These are phyloP conservation scores for Pyrenula aspistea DNA, from an alignment of 495 filamentous ascomycete genomes.

Conservation along the genomic window DNA sequence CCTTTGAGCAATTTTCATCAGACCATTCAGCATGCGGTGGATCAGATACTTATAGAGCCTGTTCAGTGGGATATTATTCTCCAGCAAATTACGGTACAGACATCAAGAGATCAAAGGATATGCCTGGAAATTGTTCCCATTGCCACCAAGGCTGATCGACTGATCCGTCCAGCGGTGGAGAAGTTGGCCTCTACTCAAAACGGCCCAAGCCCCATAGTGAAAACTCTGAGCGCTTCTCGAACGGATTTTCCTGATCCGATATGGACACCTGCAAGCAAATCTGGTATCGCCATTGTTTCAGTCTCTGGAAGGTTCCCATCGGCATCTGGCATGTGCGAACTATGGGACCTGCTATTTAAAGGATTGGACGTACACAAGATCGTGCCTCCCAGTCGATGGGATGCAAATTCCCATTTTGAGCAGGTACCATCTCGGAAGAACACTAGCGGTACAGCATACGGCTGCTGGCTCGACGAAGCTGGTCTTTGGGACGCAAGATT, in stretches of 20 bases:
- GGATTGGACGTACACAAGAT: constrained; percentile 23
- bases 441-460: constrained; percentile 20
- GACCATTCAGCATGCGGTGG: constrained; percentile 17
- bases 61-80: constrained; percentile 20
- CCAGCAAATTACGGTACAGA: constrained; percentile 5
- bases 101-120: neutral
- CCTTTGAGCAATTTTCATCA: constrained; percentile 5
- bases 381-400: constrained; percentile 30
- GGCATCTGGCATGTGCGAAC: constrained; percentile 17
- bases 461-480: constrained; percentile 24
- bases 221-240: neutral
- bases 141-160: constrained; percentile 1
- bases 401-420: constrained; percentile 29
- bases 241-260: neutral
- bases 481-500: constrained; percentile 23
- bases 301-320: constrained; percentile 28
- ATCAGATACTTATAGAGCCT: constrained; percentile 18
- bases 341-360: constrained; percentile 28
- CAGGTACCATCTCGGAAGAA: constrained; percentile 23
- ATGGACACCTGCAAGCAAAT: constrained; percentile 3
- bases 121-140: constrained; percentile 3
- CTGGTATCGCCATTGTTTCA: constrained; percentile 29
- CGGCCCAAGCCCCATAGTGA: constrained; percentile 1
- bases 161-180: constrained; percentile 1
- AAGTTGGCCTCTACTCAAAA: neutral